Base-by-base conservation (phyloP, 805 yeast genomes). In the Metschnikowia drakensbergensis region DNA sequence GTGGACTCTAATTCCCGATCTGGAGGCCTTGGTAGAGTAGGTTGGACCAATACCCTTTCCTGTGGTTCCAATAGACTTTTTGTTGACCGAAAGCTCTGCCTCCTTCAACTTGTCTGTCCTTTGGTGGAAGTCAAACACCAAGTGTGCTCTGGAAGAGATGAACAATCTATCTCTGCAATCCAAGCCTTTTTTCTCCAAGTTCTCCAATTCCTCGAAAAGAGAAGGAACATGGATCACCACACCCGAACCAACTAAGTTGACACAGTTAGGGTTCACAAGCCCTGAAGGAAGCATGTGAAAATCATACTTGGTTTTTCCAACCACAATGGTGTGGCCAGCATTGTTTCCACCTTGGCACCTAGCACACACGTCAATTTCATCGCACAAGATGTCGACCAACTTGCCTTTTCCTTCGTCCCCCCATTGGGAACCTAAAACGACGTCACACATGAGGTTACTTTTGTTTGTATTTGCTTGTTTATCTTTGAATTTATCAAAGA, bases 381-480 rank as follows among this genome's bases (percentile, higher is more conserved):
- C 98, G 71, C 98, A 95, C 45, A 94, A 79, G 48, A 94, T 76
- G 67, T 94, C 99, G 43, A 94, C 99, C 50, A 94, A 80, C 71
- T 94, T 94, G 50, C 99, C 99, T 68, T 94, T 94, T 66, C 99
- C 99, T 81, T 94, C 99, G 66, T 94, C 99, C 56, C 99, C 99
- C 99, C 99, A 94, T 73, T 94, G 99, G 71, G 98, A 76, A 51
- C 99, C 99, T 62, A 94, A 79, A 47, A 94, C 99, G 56, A 94
- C 98, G 74, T 85, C 86, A 67, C 88, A 85, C 91, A 84, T 84
- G 25, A 37, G 23, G 40, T 25, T 9, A 37, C 3, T 22, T 13
- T 43, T 32, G 28, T 32, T 43, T 32, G 10, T 25, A 36, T 33
- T 28, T 42, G 37, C 26, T 45, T 48, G 37, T 34, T 37, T 48